A percentile compares a stretch with the other conserved stretches of the same genome.
phyloP scores from a whole-genome alignment of 257 asterid genomes.

The Solanum tacnaense region DNA sequence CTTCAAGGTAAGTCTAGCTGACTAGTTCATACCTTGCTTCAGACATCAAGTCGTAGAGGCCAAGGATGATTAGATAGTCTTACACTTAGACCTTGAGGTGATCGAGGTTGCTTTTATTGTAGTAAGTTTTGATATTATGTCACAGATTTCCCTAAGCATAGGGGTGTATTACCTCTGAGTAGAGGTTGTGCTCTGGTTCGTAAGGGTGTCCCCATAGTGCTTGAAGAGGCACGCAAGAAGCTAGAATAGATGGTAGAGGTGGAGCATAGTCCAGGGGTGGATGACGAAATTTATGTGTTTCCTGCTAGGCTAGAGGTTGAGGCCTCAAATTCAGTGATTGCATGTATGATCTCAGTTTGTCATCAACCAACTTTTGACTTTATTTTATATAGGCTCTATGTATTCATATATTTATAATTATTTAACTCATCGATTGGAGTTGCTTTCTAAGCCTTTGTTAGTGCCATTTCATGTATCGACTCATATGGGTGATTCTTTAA shows the following conservation, averaged over 20 bases:
- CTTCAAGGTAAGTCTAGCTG: not conserved
- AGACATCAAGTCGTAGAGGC: not conserved
- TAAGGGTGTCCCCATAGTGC: not conserved
- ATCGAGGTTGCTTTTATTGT: not conserved
- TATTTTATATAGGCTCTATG: no score
- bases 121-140: no score
- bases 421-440: no score
- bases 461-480: no score
- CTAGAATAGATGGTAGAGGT: not conserved
- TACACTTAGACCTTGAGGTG: not conserved
- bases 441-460: no score
- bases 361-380: no score
- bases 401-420: no score
- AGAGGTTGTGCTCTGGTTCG: not conserved
- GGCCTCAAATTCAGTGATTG: no score
- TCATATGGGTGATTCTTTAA: not conserved
- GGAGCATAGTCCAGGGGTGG: not conserved
- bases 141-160: not conserved
- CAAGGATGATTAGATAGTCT: not conserved
- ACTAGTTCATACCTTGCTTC: not conserved
- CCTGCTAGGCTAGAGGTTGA: no score
- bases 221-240: not conserved
- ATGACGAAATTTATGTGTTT: no score
- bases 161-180: not conserved
- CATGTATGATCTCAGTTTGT: no score